Percentiles rank a stretch among this genome's conserved stretches.
phyloP scores from a whole-genome alignment of 1,284 basidiomycete genomes.

The Ceratobasidium sp. region DNA sequence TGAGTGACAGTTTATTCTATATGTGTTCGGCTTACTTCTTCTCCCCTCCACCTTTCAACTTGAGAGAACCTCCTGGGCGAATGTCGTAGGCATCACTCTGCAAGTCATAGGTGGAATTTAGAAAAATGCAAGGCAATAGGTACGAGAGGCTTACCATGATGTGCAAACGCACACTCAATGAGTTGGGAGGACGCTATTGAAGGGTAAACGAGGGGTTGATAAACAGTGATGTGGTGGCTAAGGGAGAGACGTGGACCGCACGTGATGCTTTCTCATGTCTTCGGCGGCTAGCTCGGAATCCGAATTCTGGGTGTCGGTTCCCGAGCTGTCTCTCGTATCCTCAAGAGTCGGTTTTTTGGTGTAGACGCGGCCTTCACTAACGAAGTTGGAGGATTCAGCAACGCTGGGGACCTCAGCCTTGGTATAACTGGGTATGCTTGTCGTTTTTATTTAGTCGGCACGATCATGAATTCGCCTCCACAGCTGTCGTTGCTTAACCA shows the following conservation, averaged over 20 bases:
- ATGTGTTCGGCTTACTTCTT: slow-evolving; percentile 76
- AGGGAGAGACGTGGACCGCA: not conserved
- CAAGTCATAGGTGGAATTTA: not conserved
- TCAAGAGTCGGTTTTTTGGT: slow-evolving; percentile 13
- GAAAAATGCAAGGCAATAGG: not conserved
- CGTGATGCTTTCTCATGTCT: slow-evolving; percentile 1
- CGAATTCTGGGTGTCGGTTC: not conserved
- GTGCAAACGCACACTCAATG: not conserved
- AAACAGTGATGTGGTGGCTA: slow-evolving; percentile 11
- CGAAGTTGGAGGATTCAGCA: not conserved
- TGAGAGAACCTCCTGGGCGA: slow-evolving; percentile 88
- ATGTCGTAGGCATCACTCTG: slow-evolving; percentile 77
- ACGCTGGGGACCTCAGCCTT: not conserved
- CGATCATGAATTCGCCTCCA: not conserved
- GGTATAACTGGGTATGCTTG: slow-evolving; percentile 2
- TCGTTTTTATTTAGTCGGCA: not conserved
- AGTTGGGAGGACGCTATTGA: not conserved
- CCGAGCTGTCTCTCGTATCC: slow-evolving; percentile 3
- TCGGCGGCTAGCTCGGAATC: slow-evolving; percentile 12
- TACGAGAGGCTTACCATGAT: slow-evolving; percentile 17
- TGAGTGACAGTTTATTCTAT: no score
- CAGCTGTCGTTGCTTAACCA: not conserved
- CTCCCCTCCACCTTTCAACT: slow-evolving; percentile 84
- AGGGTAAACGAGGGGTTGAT: not conserved
- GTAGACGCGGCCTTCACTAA: not conserved